Base-by-base conservation (phyloP, 2,329 filamentous ascomycete genomes). In the Polytolypa hystricis region DNA sequence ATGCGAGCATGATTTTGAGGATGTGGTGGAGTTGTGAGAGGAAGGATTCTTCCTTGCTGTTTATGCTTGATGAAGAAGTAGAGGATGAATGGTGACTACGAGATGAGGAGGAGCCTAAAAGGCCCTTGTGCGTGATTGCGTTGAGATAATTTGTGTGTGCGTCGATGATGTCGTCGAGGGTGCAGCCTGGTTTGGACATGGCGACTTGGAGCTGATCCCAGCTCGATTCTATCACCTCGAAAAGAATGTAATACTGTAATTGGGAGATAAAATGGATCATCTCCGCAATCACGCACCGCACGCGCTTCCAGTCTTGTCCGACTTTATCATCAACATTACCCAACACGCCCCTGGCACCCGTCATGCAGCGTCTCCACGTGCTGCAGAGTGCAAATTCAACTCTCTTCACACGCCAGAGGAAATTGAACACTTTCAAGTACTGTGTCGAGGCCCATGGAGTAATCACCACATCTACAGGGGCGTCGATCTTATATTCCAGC, bases 221-320 rank as follows among this genome's bases (percentile, higher is more conserved):
- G 33, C 84, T 91, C 23, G 84, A 81, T 59, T 98, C 91, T 49
- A 98, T 96, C 48, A 98, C 91, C 60, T 98, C 91, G 53, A 96
- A 98, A 7, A 98, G 71, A 48, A 98, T 95, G 58, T 98, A 98
- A 65, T 96, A 95, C 60, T 98, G 91, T 10, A 98, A 71, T 61
- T 98, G 91, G 45, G 85, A 85, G 52, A 96, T 80, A 54, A 98
- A 96, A 58, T 98, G 93, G 11, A 96, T 84, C 91, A 98, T 98
- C 60, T 98, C 93, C 9, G 89, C 87, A 25, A 96, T 77, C 12
- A 80, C 79, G 40, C 87, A 91, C 39, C 89, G 74, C 4, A 87
- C 93, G 10, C 73, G 77, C 56, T 94, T 95, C 91, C 91, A 98
- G 35, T 89, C 82, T 41, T 78, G 67, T 18, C 74, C 74, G 16